Evolutionary conservation across 2,329 filamentous ascomycete species (phyloP).

Genomic region (Aureobasidium sp.): DNA sequence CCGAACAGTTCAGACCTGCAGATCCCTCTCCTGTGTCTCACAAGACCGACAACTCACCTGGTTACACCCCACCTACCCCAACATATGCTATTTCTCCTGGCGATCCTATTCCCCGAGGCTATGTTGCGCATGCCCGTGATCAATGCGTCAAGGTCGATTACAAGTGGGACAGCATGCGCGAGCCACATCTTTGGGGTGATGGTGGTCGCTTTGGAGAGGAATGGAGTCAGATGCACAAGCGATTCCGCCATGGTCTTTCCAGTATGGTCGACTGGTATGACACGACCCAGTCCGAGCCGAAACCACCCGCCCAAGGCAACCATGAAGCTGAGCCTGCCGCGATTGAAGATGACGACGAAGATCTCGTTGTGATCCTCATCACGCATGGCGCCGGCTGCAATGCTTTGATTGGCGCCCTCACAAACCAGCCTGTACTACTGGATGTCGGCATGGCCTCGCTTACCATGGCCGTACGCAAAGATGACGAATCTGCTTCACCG

Average conservation of each 20-base stretch:
- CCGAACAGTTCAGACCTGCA: constrained; percentile 1
- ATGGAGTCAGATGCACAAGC: constrained; percentile 90
- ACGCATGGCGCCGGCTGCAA: constrained; percentile 96
- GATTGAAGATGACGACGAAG: constrained; percentile 46
- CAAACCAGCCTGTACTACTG: constrained; percentile 81
- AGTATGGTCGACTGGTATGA: constrained; percentile 78
- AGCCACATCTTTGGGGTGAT: constrained; percentile 73
- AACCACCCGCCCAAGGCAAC: constrained; percentile 37
- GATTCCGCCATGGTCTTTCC: constrained; percentile 74
- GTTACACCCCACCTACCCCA: constrained; percentile 69
- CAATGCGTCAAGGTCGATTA: constrained; percentile 82
- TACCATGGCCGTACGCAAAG: constrained; percentile 71
- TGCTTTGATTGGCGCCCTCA: constrained; percentile 84
- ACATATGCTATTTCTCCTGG: constrained; percentile 75
- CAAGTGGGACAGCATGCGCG: constrained; percentile 88
- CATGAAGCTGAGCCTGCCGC: constrained; percentile 26
- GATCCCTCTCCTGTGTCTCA: background rate
- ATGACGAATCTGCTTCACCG: constrained; percentile 22
- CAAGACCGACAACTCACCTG: constrained; percentile 27
- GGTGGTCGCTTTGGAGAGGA: constrained; percentile 87
- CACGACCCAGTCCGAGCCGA: constrained; percentile 24
- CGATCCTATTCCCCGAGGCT: constrained; percentile 77
- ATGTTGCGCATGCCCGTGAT: constrained; percentile 84
- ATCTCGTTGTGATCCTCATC: constrained; percentile 77
- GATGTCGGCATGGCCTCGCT: constrained; percentile 87